Base-by-base conservation (phyloP, 176 grass and related monocot species). In the Dendrocalamus sinicus region DNA sequence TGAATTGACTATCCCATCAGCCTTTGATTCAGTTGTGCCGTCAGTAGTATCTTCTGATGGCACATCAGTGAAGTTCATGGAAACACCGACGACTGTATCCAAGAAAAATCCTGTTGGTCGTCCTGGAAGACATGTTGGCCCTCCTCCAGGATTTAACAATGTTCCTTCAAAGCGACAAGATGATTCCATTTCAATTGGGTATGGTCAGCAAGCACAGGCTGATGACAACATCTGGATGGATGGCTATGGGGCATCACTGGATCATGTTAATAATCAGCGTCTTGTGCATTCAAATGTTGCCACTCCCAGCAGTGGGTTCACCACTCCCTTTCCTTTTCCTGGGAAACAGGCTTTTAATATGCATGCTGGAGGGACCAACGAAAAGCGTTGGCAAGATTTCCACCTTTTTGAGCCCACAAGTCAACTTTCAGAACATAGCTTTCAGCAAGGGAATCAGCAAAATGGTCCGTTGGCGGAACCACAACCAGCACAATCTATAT, bases 71-170 rank as follows among this genome's bases (percentile, higher is more conserved):
- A 93, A 83, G 26, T 83, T 88, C 22, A 57, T 87, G 66, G 86
- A 88, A 79, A 72, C 79, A 45, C 57, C 46, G 40, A 75, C 83
- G 57, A 55, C 81, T 57, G 11, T 53, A 67, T 53, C 75, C 28
- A 97, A 84, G 79, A 93, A 97, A 80, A 97, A 88, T 64, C 91
- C 87, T 82, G 91, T 97, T 26, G 89, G 91, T 80, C 91, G 88
- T 62, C 89, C 94, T 32, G 40, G 50, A 73, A 93, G 92, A 82
- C 89, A 84, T 57, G 66, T 41, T 85, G 94, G 94, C 4, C 89
- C 94, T 52, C 94, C 94, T 84, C 94, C 94, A 72, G 93, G 93
- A 72, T 92, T 95, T 83, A 86, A 72, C 54, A 89, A 86, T 83
- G 60, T 87, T 73, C 80, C 83, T 16, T 61, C 67, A 19, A 94